phyloP scores from a whole-genome alignment of 2,329 filamentous ascomycete species.

The Arachnomyces sp. region DNA sequence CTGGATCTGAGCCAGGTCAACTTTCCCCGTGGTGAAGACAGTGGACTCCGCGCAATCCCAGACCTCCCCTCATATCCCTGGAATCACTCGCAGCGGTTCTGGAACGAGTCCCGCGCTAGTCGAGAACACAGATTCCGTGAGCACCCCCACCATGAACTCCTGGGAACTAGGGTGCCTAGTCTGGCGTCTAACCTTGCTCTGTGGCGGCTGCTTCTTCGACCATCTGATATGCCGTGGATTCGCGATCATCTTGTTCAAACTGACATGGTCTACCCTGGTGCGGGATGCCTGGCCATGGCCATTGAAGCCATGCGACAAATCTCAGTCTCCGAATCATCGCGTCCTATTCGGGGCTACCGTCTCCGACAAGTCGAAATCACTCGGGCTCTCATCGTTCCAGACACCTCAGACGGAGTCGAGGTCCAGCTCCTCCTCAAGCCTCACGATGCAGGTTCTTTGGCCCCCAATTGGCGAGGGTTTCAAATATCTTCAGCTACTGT shows the following conservation, averaged over 20 bases:
- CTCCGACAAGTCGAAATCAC: constrained; percentile 13
- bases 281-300: constrained; percentile 36
- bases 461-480: not conserved
- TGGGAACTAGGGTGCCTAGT: constrained; percentile 18
- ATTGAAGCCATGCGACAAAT: constrained; percentile 31
- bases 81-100: constrained; percentile 15
- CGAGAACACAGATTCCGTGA: constrained; percentile 11
- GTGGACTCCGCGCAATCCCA: not conserved
- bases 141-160: constrained; percentile 13
- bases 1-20: too few relatives aligned
- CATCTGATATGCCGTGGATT: constrained; percentile 31
- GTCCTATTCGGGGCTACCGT: too few relatives aligned
- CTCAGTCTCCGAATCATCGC: constrained; percentile 4
- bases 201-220: constrained; percentile 34
- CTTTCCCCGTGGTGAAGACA: too few relatives aligned
- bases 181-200: too few relatives aligned
- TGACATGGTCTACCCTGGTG: constrained; percentile 34
- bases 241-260: constrained; percentile 33
- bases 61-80: constrained; percentile 19
- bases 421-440: not conserved
- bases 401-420: constrained; percentile 1
- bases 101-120: constrained; percentile 15
- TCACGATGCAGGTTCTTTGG: not conserved
- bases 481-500: not conserved
- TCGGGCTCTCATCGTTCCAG: constrained; percentile 11